These are phyloP conservation scores for Solanum piurae DNA, from an alignment of 257 asterid genomes.

Conservation along the genomic window DNA sequence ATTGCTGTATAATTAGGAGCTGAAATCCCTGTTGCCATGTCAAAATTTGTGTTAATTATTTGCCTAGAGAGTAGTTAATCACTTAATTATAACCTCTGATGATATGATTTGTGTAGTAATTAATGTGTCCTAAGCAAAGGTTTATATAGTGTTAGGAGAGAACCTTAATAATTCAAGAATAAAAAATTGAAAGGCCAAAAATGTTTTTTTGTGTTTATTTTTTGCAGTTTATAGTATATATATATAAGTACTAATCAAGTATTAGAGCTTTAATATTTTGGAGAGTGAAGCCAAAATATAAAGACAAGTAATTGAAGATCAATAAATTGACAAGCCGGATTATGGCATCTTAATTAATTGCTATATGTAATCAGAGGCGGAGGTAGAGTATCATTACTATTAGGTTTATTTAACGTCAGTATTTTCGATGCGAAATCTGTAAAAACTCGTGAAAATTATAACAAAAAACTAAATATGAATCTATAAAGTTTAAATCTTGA, in stretches of 20 bases:
- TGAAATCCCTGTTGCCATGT: not conserved
- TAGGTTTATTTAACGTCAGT: no score
- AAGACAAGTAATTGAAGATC: not conserved
- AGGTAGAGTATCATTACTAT: not conserved
- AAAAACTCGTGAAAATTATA: not conserved
- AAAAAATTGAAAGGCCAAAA: not conserved
- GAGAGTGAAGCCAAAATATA: not conserved
- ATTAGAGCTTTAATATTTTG: not conserved
- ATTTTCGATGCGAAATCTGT: accelerated
- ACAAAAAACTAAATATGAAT: not conserved
- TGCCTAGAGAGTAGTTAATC: no score
- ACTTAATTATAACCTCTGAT: not conserved
- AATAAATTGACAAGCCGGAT: not conserved
- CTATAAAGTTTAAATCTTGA: not conserved
- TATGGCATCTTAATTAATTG: not conserved
- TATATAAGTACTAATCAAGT: not conserved
- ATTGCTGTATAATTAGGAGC: not conserved
- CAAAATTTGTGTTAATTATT: not conserved
- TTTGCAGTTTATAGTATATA: not conserved
- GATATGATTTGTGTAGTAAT: not conserved
- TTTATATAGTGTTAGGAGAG: not conserved
- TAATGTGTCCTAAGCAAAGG: not conserved
- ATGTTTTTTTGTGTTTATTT: not conserved
- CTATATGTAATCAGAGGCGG: not conserved
- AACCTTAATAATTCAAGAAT: not conserved